A percentile compares a stretch with the other conserved stretches of the same genome.
These are phyloP conservation scores for Madurella mycetomatis DNA, from an alignment of 2,329 filamentous ascomycete genomes.

Conservation along the genomic window DNA sequence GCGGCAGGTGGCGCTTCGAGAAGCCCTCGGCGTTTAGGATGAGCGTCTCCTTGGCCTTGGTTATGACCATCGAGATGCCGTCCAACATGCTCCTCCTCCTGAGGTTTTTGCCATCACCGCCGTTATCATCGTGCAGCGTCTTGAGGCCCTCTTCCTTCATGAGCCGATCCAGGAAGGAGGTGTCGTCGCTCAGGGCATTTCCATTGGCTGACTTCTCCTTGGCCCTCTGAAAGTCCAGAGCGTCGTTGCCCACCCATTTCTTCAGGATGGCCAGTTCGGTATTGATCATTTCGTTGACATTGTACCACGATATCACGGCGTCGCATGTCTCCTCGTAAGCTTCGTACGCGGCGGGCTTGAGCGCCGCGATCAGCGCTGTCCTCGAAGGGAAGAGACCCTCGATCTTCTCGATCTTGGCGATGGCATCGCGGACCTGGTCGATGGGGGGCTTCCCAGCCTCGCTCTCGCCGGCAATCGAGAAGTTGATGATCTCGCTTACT, in stretches of 20 bases:
- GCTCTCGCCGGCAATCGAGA: slow-evolving; percentile 88
- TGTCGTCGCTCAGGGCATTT: slow-evolving; percentile 78
- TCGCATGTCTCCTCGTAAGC: slow-evolving; percentile 80
- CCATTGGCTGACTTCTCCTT: slow-evolving; percentile 64
- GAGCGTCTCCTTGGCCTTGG: slow-evolving; percentile 87
- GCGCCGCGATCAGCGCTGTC: slow-evolving; percentile 65
- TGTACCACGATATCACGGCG: slow-evolving; percentile 92
- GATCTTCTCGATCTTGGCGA: slow-evolving; percentile 84
- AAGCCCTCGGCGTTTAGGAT: slow-evolving; percentile 84
- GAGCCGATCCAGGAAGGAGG: slow-evolving; percentile 88
- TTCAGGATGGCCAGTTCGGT: slow-evolving; percentile 87
- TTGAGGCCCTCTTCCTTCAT: slow-evolving; percentile 94
- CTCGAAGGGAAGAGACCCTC: slow-evolving; percentile 82
- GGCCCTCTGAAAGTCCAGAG: slow-evolving; percentile 81
- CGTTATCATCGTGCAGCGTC: slow-evolving; percentile 74
- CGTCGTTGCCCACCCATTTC: slow-evolving; percentile 94
- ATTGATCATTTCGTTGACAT: slow-evolving; percentile 93
- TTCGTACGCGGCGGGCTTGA: slow-evolving; percentile 71
- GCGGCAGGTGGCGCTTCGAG: slow-evolving; percentile 82
- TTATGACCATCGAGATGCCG: slow-evolving; percentile 78
- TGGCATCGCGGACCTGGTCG: slow-evolving; percentile 84
- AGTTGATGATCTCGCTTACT: slow-evolving; percentile 85
- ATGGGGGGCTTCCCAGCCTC: slow-evolving; percentile 84
- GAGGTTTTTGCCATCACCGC: slow-evolving; percentile 37
- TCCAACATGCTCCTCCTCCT: slow-evolving; percentile 71